A percentile compares a stretch with the other conserved stretches of the same genome.
Evolutionary conservation across 805 yeast species (phyloP).

Genomic region (Naumovozyma baii): DNA sequence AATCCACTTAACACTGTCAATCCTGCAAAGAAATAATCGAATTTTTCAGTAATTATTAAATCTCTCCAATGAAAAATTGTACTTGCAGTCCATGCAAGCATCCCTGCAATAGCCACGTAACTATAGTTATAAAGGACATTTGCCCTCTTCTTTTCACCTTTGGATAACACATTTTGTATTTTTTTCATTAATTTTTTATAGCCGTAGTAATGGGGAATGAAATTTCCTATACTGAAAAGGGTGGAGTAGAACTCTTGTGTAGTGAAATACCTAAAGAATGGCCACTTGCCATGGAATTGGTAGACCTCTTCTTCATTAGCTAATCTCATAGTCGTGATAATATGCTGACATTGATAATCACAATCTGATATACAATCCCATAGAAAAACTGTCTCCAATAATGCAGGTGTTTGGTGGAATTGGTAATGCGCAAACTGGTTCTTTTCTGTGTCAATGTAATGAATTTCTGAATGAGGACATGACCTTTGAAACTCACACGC

Average conservation of each 20-base stretch:
- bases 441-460: constrained; percentile 20
- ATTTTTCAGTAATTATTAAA: constrained; percentile 62
- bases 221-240: constrained; percentile 64
- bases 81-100: constrained; percentile 83
- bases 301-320: constrained; percentile 42
- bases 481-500: constrained; percentile 36
- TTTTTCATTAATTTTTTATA: constrained; percentile 28
- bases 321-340: constrained; percentile 50
- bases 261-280: constrained; percentile 68
- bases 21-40: constrained; percentile 92
- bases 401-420: constrained; percentile 23
- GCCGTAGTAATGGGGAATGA: constrained; percentile 52
- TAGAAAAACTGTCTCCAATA: constrained; percentile 36
- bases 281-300: constrained; percentile 98
- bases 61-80: constrained; percentile 86
- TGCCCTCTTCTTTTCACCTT: constrained; percentile 1
- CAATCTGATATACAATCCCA: constrained; percentile 80
- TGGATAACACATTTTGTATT: constrained; percentile 7
- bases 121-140: constrained; percentile 18
- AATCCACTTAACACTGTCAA: constrained; percentile 75
- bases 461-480: constrained; percentile 16
- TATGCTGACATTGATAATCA: constrained; percentile 86
- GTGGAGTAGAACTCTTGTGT: constrained; percentile 79
- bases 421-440: constrained; percentile 16
- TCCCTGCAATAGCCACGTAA: constrained; percentile 49